Base-by-base conservation (phyloP, 73 alveolate genomes). In the Effrenium voratum region DNA sequence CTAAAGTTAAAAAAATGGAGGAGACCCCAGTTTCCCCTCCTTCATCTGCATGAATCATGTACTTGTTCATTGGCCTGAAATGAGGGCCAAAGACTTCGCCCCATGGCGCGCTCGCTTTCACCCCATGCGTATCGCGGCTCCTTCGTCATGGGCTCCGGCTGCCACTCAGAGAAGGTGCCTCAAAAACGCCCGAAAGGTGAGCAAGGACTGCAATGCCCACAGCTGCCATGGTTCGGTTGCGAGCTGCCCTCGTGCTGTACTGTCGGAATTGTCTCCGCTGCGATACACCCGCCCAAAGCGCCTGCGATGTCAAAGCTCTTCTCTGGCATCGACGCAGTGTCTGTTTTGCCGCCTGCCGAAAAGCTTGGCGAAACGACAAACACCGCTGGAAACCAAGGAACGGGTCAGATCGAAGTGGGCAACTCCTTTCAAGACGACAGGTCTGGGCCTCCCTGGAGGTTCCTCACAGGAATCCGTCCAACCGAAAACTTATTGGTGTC, bases 91-190 rank as follows among this genome's bases (percentile, higher is more conserved):
- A n/a, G 19, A 52, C 19, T 12, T 52, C 26, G 63, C 63, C 63
- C 63, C 63, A 52, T 52, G 63, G 63, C 26, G 19, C 63, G 26
- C 8, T 52, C 63, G 8, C 63, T 52, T 52, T 52, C 26, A 8
- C 26, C 63, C 63, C 63, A 19, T 8, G 63, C n/a, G n/a, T n/a
- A n/a, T 52, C 63, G 26, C 44, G 34, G 12, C 57, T 40, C 87
- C 87, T 76, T 76, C 87, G 36, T 40, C 87, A 76, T 76, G 87
- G 87, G 87, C 63, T 24, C 57, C 28, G 87, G 87, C 87, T 76
- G 57, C 87, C 87, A 76, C 41, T 76, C 87, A 24, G 87, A 76
- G 36, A 76, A 76, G 26, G 60, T 76, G 36, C 87, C 87, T 76
- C 83, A 36, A 13, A 73, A 4, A 5, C 41, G 76, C 32, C 10